Conservation (phyloP, 2,329 filamentous ascomycete species). For the Neurospora sp. region DNA sequence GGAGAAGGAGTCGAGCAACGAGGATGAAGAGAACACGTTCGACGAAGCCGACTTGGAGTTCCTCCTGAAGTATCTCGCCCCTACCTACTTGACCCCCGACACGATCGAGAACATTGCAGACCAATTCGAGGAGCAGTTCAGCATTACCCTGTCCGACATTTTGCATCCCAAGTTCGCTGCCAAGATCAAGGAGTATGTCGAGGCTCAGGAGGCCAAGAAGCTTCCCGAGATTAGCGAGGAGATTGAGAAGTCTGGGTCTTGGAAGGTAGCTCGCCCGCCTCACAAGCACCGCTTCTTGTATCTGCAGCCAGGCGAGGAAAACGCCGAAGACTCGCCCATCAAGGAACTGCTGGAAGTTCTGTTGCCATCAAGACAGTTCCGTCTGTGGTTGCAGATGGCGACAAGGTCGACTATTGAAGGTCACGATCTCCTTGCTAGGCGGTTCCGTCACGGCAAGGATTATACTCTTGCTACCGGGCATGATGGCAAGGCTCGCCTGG, state of each 20-base stretch:
- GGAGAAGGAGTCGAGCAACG: conserved; percentile 34
- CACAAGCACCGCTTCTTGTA: conserved; percentile 95
- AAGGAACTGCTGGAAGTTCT: conserved; percentile 73
- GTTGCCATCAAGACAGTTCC: conserved; percentile 76
- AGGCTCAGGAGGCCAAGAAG: conserved; percentile 47
- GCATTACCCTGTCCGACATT: conserved; percentile 71
- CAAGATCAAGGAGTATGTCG: conserved; percentile 61
- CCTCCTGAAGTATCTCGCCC: conserved; percentile 79
- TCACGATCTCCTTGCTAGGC: conserved; percentile 69
- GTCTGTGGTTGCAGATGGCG: conserved; percentile 77
- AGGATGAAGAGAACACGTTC: conserved; percentile 43
- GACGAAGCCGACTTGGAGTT: conserved; percentile 80
- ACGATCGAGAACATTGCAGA: conserved; percentile 74
- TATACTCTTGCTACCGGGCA: conserved; percentile 90
- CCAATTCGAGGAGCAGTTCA: conserved; percentile 74
- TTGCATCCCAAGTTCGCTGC: conserved; percentile 68
- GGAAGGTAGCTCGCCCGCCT: conserved; percentile 75
- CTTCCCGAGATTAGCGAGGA: conserved; percentile 38
- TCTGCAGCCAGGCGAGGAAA: conserved; percentile 44
- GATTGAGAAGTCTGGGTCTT: conserved; percentile 48
- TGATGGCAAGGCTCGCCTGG: conserved; percentile 66
- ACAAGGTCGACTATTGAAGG: conserved; percentile 67
- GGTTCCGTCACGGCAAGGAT: conserved; percentile 79
- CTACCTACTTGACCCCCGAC: conserved; percentile 85
- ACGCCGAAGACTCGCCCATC: conserved; percentile 46